Conservation (phyloP, 768 basidiomycete species). For the Leccinellum albellum region DNA sequence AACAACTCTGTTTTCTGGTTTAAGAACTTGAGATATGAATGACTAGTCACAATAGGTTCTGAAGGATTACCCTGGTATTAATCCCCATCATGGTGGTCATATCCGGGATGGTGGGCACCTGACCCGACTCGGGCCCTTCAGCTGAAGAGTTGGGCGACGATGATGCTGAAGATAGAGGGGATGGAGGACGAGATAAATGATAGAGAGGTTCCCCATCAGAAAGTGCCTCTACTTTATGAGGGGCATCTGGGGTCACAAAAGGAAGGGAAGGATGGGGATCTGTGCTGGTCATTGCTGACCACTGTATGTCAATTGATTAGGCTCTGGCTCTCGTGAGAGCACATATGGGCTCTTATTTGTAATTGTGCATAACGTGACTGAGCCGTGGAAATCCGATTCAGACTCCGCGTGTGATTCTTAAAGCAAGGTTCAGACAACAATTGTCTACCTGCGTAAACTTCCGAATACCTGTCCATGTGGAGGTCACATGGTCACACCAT, state of each 20-base stretch:
- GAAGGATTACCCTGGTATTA: background rate
- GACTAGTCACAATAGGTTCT: background rate
- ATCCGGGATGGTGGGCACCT: too few relatives aligned
- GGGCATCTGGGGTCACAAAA: background rate
- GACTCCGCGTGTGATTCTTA: too few relatives aligned
- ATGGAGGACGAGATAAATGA: background rate
- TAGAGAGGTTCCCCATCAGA: background rate
- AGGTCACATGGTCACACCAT: too few relatives aligned
- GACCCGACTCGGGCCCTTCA: too few relatives aligned
- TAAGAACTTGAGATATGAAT: background rate
- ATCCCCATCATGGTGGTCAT: background rate
- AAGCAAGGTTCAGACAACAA: too few relatives aligned
- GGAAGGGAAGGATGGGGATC: background rate
- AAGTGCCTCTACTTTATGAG: background rate
- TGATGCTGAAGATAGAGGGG: background rate
- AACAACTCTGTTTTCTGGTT: background rate
- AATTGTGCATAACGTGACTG: too few relatives aligned
- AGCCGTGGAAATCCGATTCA: too few relatives aligned
- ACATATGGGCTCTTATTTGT: too few relatives aligned
- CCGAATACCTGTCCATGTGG: too few relatives aligned
- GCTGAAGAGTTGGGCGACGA: background rate
- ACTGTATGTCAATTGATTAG: too few relatives aligned
- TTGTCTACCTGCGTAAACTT: too few relatives aligned
- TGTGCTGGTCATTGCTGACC: background rate
- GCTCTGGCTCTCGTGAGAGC: too few relatives aligned